Evolutionary conservation across 805 yeast genomes (phyloP).

Genomic region (Clavispora fructus): DNA sequence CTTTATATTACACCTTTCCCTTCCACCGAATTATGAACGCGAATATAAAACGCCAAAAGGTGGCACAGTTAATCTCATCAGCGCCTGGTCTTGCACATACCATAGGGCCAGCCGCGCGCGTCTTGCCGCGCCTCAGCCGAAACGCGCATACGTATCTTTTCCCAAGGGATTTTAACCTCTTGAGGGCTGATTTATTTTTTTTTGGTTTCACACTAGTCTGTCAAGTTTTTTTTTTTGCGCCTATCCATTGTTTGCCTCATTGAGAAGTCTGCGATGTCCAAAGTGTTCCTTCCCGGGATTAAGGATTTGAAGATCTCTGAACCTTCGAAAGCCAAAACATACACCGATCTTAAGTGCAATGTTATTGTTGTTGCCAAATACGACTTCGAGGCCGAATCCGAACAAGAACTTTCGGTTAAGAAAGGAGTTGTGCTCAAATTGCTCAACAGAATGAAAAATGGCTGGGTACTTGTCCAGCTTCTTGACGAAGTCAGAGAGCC

Average conservation of each 20-base stretch:
- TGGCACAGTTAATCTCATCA: too few relatives aligned
- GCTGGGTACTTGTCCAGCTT: conserved; percentile 55
- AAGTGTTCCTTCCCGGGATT: conserved; percentile 10
- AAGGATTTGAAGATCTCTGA: conserved; percentile 16
- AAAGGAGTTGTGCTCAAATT: conserved; percentile 52
- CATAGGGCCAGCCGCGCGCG: conserved; percentile 5
- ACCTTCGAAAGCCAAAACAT: conserved; percentile 10
- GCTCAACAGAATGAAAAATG: conserved; percentile 43
- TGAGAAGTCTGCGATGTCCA: conserved; percentile 5
- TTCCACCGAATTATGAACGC: too few relatives aligned
- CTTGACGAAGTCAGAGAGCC: conserved; percentile 40
- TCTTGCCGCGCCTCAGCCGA: conserved; percentile 2
- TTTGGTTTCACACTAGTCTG: background rate
- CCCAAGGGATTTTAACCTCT: background rate
- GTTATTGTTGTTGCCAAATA: conserved; percentile 44
- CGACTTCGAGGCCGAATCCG: conserved; percentile 39
- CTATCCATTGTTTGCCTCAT: background rate
- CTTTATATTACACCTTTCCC: too few relatives aligned
- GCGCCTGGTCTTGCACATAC: background rate
- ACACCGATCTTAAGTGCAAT: conserved; percentile 18
- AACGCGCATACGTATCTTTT: background rate
- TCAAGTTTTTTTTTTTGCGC: background rate
- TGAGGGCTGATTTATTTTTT: background rate
- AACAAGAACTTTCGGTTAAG: conserved; percentile 39
- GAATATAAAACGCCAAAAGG: too few relatives aligned